Percentiles rank a stretch among this genome's conserved stretches.
phyloP scores from a whole-genome alignment of 768 basidiomycete genomes.

The Hygrophorus pudorinus region DNA sequence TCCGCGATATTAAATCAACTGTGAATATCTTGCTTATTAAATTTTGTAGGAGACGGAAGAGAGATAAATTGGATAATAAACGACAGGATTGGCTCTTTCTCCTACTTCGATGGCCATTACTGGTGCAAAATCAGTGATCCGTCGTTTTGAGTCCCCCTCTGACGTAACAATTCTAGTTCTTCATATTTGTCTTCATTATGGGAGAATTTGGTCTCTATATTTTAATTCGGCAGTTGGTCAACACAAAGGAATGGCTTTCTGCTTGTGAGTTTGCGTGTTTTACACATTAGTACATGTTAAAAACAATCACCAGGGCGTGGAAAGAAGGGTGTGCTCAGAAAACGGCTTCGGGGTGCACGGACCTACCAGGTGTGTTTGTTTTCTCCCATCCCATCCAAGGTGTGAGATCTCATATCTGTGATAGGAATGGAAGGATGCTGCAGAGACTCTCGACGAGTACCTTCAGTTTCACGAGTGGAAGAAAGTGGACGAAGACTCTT shows the following conservation, averaged over 20 bases:
- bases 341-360: constrained; percentile 60
- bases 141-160: background rate
- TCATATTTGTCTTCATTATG: constrained; percentile 79
- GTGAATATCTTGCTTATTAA: background rate
- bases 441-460: constrained; percentile 68
- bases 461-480: constrained; percentile 91
- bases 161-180: constrained; percentile 34
- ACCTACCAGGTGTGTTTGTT: constrained; percentile 54
- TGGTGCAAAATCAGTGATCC: constrained; percentile 37
- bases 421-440: constrained; percentile 84
- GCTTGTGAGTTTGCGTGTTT: constrained; percentile 51
- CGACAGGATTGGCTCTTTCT: constrained; percentile 69
- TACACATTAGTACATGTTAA: background rate
- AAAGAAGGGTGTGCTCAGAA: constrained; percentile 66
- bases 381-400: background rate
- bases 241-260: constrained; percentile 86
- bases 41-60: constrained; percentile 19
- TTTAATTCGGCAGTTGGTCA: constrained; percentile 83
- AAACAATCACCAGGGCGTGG: constrained; percentile 60
- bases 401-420: background rate
- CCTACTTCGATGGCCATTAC: constrained; percentile 76
- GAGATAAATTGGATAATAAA: constrained; percentile 26
- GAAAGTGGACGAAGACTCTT: constrained; percentile 72
- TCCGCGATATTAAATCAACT: background rate
- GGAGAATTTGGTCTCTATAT: constrained; percentile 83